phyloP scores from a whole-genome alignment of 2,329 filamentous ascomycete species.

The Microdochium bolleyi region DNA sequence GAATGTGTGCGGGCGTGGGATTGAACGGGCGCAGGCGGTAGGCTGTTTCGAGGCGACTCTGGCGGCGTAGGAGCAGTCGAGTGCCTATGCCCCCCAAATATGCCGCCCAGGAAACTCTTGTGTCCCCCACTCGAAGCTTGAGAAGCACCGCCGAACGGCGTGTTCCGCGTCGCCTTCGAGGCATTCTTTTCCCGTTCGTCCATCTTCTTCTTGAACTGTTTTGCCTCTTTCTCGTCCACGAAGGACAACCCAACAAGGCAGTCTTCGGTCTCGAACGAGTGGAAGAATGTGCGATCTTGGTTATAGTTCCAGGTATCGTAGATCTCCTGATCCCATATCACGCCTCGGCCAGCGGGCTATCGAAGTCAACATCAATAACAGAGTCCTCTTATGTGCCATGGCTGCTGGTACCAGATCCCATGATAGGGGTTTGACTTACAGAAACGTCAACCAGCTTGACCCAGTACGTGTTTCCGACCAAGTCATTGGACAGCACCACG shows the following conservation, averaged over 20 bases:
- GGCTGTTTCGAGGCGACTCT: constrained; percentile 41
- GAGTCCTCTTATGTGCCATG: no score
- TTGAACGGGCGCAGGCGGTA: constrained; percentile 23
- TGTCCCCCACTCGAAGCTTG: constrained; percentile 33
- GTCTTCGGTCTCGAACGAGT: constrained; percentile 92
- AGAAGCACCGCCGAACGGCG: constrained; percentile 57
- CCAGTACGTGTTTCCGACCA: constrained; percentile 95
- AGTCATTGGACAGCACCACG: constrained; percentile 82
- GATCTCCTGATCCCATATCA: constrained; percentile 96
- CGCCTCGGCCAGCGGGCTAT: constrained; percentile 69
- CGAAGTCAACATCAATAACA: no score
- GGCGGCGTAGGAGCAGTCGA: constrained; percentile 49
- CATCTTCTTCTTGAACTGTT: constrained; percentile 96
- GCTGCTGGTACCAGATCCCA: no score
- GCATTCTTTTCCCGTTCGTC: constrained; percentile 93
- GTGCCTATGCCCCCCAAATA: constrained; percentile 55
- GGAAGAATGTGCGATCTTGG: constrained; percentile 95
- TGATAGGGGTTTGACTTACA: constrained; percentile 50
- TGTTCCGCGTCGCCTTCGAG: constrained; percentile 75
- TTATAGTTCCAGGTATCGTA: constrained; percentile 94
- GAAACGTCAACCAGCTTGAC: constrained; percentile 96
- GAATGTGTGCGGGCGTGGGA: constrained; percentile 28
- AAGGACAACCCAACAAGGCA: constrained; percentile 88
- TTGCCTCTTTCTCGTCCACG: constrained; percentile 94
- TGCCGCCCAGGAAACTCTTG: constrained; percentile 46